These are phyloP conservation scores for Neospora caninum DNA, from an alignment of 169 alveolate species.

Conservation along the genomic window DNA sequence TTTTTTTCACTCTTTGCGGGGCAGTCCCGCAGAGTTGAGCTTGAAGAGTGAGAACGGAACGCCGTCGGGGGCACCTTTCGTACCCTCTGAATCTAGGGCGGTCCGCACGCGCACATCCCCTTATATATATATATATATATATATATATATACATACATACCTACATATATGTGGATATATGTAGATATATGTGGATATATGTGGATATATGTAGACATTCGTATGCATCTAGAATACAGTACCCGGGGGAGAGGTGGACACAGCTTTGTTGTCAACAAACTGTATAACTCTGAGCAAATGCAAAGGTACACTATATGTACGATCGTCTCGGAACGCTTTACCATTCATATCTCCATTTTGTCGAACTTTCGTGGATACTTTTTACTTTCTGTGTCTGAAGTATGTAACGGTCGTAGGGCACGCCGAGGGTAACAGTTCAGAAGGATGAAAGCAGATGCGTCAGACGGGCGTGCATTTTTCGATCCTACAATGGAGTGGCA, in stretches of 20 bases:
- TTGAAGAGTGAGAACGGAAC: too few species aligned
- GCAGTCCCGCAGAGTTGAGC: too few species aligned
- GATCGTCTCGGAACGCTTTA: too few species aligned
- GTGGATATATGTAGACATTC: not conserved
- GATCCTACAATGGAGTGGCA: conserved; percentile 95
- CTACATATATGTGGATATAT: not conserved
- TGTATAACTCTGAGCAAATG: not conserved
- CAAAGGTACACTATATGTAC: too few species aligned
- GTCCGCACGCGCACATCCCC: too few species aligned
- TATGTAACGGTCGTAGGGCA: not conserved
- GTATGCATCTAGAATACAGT: not conserved
- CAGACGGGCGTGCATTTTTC: not conserved
- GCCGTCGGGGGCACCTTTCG: too few species aligned
- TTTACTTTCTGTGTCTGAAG: not conserved
- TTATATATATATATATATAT: not conserved
- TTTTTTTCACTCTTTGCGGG: too few species aligned
- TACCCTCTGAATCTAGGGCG: too few species aligned
- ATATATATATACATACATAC: not conserved
- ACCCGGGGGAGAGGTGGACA: not conserved
- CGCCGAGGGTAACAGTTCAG: not conserved
- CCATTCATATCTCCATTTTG: too few species aligned
- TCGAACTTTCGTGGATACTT: too few species aligned
- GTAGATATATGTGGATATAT: not conserved
- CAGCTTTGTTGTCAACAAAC: too few species aligned
- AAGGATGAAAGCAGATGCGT: not conserved